Evolutionary conservation across 2,329 filamentous ascomycete genomes (phyloP), one percentile per base, ranked within the genome.

Genomic region (Pseudogymnoascus sp.): DNA sequence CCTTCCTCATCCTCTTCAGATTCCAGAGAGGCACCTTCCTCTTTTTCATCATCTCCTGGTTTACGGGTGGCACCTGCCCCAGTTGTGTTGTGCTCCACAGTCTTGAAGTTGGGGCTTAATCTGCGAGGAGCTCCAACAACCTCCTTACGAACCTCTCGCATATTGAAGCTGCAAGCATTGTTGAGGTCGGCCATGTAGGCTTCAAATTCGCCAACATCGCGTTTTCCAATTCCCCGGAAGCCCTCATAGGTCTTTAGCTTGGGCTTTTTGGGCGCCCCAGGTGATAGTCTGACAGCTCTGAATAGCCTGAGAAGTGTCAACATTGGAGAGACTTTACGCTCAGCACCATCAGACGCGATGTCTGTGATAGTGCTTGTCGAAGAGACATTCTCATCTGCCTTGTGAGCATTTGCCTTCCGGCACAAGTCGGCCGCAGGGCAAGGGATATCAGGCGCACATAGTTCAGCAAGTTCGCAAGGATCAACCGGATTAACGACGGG

Each of bases 121-220:
- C 33, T 56, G 2, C n/a, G 50, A 56, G 50, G 50, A 56, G 28
- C 28, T 8, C 16, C 28, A 56, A 18, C 25, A 4, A 14, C 16
- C 8, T 33, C 50, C 5, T 56, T 56, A 12, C n/a, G 50, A 21
- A 4, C 16, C 21, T 33, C 16, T 0, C 10, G 25, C 50, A 56
- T 56, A 33, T 56, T 56, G 28, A 56, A 56, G 28, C 16, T 56
- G 50, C 50, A 56, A 21, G 50, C 50, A 33, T 56, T 56, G 16
- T 33, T 56, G 50, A 56, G 10, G 16, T 56, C 50, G 5, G 50
- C 50, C 50, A 33, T 14, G 5, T 56, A 56, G n/a, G 10, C 11
- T 33, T 56, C 50, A 5, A 56, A 56, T 33, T 33, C 50, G 33
- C 28, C 50, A 1, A 56, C 50, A 33, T 33, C 25, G 28, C 28